Percentiles rank a stretch among this genome's conserved stretches.
Conservation (phyloP, 768 basidiomycete species). For the Boletus sp. region DNA sequence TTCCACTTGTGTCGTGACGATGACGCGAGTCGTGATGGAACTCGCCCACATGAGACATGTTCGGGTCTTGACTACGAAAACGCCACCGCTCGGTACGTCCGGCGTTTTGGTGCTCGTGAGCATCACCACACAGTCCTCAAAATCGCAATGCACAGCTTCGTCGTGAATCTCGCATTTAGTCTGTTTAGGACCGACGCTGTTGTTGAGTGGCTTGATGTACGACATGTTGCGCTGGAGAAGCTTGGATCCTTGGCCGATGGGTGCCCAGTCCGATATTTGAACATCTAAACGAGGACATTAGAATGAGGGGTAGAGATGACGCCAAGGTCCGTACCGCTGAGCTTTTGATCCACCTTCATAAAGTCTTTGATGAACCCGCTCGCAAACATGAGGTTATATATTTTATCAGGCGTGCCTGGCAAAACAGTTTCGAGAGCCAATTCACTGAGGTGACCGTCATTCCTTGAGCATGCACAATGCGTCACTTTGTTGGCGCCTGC, state of each 20-base stretch:
- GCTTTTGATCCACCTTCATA: constrained; percentile 83
- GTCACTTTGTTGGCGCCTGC: constrained; percentile 51
- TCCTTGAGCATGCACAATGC: constrained; percentile 68
- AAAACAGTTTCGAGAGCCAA: constrained; percentile 72
- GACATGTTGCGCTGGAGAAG: constrained; percentile 87
- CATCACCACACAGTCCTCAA: constrained; percentile 77
- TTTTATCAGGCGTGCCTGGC: constrained; percentile 90
- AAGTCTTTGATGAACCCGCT: constrained; percentile 96
- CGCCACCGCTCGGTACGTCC: constrained; percentile 91
- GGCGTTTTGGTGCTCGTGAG: constrained; percentile 90
- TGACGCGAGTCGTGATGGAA: constrained; percentile 65
- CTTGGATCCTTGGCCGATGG: constrained; percentile 55
- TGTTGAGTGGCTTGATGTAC: constrained; percentile 92
- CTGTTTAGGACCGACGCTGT: constrained; percentile 86
- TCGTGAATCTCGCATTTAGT: constrained; percentile 95
- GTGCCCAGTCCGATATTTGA: constrained; percentile 94
- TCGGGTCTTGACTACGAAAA: constrained; percentile 89
- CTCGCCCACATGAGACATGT: constrained; percentile 97
- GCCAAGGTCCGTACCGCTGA: constrained; percentile 58
- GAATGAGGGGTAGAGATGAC: background rate
- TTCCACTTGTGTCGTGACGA: constrained; percentile 89
- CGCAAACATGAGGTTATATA: constrained; percentile 94
- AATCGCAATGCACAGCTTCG: constrained; percentile 75
- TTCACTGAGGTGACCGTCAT: constrained; percentile 68
- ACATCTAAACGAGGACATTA: constrained; percentile 55